phyloP scores from a whole-genome alignment of 495 filamentous ascomycete genomes.

The Physcia stellaris region DNA sequence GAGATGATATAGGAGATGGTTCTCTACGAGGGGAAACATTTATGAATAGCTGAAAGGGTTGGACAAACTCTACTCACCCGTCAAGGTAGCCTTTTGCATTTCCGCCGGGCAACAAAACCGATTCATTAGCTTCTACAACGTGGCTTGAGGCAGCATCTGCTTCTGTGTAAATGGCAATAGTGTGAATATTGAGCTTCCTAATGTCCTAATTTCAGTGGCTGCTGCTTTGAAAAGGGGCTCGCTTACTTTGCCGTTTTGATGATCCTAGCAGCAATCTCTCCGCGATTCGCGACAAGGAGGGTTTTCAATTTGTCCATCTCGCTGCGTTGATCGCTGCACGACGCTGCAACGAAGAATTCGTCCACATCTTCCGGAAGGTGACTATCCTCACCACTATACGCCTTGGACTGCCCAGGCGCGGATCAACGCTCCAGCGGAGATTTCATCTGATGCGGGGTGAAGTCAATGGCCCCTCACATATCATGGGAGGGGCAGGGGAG shows the following conservation, averaged over 20 bases:
- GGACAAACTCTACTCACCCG: constrained; percentile 15
- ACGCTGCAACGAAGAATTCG: no score
- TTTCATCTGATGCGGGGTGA: no score
- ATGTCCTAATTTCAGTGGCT: constrained; percentile 1
- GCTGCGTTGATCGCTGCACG: no score
- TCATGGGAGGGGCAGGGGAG: no score
- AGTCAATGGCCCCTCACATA: no score
- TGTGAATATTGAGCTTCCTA: constrained; percentile 28
- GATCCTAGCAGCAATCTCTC: constrained; percentile 41
- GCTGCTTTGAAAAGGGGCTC: not conserved
- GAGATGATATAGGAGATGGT: not conserved
- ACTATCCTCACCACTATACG: no score
- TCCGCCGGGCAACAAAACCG: constrained; percentile 31
- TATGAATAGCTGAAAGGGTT: not conserved
- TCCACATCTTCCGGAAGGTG: no score
- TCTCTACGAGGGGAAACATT: no score
- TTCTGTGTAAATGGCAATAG: constrained; percentile 40
- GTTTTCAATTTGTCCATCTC: constrained; percentile 28
- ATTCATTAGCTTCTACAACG: constrained; percentile 37
- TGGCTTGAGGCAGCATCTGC: constrained; percentile 42
- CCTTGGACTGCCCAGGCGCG: no score
- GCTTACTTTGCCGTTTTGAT: constrained; percentile 27
- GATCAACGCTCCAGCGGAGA: no score
- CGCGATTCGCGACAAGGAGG: constrained; percentile 39
- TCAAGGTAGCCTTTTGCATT: constrained; percentile 34